Conservation (phyloP, 768 basidiomycete genomes). For the Hortiboletus campestris region DNA sequence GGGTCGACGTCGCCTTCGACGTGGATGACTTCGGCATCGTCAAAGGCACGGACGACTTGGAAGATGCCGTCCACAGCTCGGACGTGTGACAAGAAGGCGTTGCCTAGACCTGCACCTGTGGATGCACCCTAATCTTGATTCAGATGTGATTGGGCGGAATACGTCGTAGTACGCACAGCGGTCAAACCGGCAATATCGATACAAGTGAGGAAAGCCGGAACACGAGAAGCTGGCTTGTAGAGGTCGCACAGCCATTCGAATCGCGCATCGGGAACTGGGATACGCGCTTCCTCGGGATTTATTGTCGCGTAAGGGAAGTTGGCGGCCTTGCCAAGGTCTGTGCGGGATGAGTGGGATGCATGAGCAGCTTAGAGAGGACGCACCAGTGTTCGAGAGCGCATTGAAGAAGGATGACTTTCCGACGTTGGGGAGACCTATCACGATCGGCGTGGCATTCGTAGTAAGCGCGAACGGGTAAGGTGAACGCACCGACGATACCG, state of each 20-base stretch:
- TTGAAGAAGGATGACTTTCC: constrained; percentile 99
- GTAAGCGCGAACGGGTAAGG: not conserved
- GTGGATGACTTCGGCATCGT: constrained; percentile 98
- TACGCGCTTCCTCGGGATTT: constrained; percentile 93
- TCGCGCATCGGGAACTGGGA: constrained; percentile 90
- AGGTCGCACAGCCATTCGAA: constrained; percentile 92
- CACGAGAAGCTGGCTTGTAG: constrained; percentile 85
- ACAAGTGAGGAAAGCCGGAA: constrained; percentile 95
- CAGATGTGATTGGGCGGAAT: constrained; percentile 11
- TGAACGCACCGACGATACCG: constrained; percentile 89
- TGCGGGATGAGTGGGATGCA: constrained; percentile 5
- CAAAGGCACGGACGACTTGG: constrained; percentile 96
- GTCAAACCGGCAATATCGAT: constrained; percentile 99
- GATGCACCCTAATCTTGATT: constrained; percentile 72
- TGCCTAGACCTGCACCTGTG: constrained; percentile 96
- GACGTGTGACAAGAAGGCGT: constrained; percentile 96
- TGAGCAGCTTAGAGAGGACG: constrained; percentile 18
- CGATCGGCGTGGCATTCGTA: constrained; percentile 4
- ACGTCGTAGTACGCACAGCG: constrained; percentile 54
- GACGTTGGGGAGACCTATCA: constrained; percentile 86
- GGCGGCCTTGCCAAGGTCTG: constrained; percentile 89
- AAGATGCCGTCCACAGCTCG: constrained; percentile 99
- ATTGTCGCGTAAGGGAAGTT: constrained; percentile 97
- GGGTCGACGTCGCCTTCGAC: constrained; percentile 99
- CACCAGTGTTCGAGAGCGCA: constrained; percentile 86